Evolutionary conservation across 768 basidiomycete genomes (phyloP).

Genomic region (Royoungia palumana): DNA sequence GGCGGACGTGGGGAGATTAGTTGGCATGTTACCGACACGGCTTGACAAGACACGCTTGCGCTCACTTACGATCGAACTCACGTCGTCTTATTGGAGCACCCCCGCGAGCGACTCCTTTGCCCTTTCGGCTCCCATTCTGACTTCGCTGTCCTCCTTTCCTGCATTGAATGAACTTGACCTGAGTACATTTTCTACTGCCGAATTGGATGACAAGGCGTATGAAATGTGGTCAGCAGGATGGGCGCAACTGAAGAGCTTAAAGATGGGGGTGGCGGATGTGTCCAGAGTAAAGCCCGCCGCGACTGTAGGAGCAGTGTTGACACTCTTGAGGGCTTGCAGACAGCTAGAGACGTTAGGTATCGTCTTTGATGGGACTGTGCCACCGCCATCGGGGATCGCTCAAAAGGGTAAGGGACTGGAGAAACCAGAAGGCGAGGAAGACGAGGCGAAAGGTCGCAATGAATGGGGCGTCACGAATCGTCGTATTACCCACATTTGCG

Average conservation of each 20-base stretch:
- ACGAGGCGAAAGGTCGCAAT: background rate
- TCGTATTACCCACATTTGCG: conserved; percentile 13
- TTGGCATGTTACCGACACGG: conserved; percentile 8
- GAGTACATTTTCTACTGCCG: conserved; percentile 16
- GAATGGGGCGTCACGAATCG: conserved; percentile 20
- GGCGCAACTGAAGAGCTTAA: conserved; percentile 13
- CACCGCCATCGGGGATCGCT: background rate
- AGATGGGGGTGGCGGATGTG: conserved; percentile 19
- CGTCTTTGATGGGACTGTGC: conserved; percentile 20
- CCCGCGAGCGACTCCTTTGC: conserved; percentile 22
- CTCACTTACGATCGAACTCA: conserved; percentile 20
- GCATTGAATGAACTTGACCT: conserved; percentile 19
- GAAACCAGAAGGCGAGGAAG: background rate
- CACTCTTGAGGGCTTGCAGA: conserved; percentile 20
- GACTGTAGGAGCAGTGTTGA: conserved; percentile 16
- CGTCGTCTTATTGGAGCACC: conserved; percentile 27
- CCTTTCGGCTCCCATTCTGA: conserved; percentile 14
- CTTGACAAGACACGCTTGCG: conserved; percentile 11
- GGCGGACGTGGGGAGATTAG: conserved; percentile 13
- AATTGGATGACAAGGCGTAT: conserved; percentile 20
- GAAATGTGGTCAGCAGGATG: conserved; percentile 12
- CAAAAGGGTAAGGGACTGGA: background rate
- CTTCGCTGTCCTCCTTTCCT: conserved; percentile 14
- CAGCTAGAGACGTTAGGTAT: conserved; percentile 18
- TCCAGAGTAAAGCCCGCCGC: conserved; percentile 16